A percentile compares a stretch with the other conserved stretches of the same genome.
Evolutionary conservation across 2,329 filamentous ascomycete genomes (phyloP).

Genomic region (Colletotrichum sp.): DNA sequence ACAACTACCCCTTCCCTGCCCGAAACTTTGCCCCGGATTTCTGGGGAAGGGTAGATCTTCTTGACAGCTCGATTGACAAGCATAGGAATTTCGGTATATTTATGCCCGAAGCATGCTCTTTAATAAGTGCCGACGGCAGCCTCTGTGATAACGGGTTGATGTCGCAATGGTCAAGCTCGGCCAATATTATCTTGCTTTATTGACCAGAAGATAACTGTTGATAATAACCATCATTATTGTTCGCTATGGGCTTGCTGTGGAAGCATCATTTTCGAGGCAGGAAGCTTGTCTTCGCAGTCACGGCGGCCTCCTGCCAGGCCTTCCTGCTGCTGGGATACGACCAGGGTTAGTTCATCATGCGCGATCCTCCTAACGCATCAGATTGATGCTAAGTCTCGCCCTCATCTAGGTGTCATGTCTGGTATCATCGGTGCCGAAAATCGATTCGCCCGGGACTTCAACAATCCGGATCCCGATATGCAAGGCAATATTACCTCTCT

Average conservation of each 20-base stretch:
- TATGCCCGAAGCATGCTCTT: background rate
- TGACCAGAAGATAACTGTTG: background rate
- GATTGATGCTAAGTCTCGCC: background rate
- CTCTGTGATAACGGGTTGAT: background rate
- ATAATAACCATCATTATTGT: background rate
- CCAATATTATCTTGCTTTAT: background rate
- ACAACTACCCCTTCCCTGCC: background rate
- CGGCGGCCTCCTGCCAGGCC: background rate
- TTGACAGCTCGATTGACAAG: background rate
- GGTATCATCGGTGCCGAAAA: constrained; percentile 42
- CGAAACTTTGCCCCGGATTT: background rate
- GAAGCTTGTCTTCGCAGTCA: background rate
- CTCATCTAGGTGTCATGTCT: constrained; percentile 27
- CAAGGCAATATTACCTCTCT: constrained; percentile 38
- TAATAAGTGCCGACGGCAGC: background rate
- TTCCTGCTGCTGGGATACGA: background rate
- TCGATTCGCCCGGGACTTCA: constrained; percentile 41
- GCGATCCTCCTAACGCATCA: background rate
- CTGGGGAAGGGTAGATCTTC: background rate
- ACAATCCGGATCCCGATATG: constrained; percentile 38
- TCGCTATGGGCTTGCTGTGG: background rate
- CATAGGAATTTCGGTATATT: background rate
- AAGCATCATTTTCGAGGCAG: background rate
- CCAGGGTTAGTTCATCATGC: background rate
- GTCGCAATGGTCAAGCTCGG: background rate